These are phyloP conservation scores for Ulota crispa DNA, from an alignment of 225 moss, liverwort and hornwort species.

Conservation along the genomic window DNA sequence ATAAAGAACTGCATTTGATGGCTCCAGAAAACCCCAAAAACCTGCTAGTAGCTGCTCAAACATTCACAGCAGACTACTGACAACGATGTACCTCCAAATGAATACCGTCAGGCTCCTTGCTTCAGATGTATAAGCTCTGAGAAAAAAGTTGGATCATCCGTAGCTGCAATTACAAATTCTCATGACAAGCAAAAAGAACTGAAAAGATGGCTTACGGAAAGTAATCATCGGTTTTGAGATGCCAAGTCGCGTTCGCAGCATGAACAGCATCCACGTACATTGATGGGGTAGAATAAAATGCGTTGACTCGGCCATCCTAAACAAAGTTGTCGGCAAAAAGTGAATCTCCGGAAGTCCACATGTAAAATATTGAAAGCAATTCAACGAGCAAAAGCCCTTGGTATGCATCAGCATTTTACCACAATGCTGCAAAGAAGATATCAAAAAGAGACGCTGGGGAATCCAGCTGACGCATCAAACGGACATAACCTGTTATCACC, in stretches of 20 bases:
- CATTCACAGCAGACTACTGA: background rate
- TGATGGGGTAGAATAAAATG: constrained; percentile 93
- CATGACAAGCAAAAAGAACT: background rate
- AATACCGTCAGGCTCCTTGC: background rate
- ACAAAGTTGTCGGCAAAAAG: constrained; percentile 7
- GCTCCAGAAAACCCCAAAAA: background rate
- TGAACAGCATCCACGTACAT: constrained; percentile 84
- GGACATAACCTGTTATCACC: background rate
- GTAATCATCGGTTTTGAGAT: constrained; percentile 85
- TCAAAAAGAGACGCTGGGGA: background rate
- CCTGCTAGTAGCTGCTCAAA: constrained; percentile 6
- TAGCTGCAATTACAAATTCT: background rate
- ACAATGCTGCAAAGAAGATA: background rate
- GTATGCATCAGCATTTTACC: constrained; percentile 16
- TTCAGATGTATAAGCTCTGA: background rate
- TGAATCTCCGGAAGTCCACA: constrained; percentile 4
- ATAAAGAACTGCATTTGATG: background rate
- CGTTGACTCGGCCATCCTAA: constrained; percentile 94
- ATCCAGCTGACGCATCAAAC: constrained; percentile 9
- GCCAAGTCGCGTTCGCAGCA: constrained; percentile 89
- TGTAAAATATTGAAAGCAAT: constrained; percentile 12
- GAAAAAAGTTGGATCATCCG: background rate
- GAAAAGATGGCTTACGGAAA: constrained; percentile 64
- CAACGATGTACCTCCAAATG: constrained; percentile 10
- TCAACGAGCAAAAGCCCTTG: background rate